phyloP scores from a whole-genome alignment of 306 rosid species.

The Boehmeria nivea region DNA sequence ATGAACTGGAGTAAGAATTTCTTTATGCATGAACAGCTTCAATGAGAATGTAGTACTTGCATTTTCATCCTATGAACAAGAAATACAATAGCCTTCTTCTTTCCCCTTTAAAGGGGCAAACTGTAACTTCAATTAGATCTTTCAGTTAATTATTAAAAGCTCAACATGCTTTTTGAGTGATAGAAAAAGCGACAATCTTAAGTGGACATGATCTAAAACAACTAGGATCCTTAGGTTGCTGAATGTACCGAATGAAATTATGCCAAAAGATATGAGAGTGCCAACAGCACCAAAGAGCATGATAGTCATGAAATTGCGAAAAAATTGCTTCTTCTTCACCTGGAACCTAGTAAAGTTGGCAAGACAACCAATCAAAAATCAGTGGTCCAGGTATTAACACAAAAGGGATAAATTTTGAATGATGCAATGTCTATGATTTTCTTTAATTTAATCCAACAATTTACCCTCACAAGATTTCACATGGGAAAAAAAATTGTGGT shows the following conservation, averaged over 20 bases:
- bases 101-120: too few species aligned
- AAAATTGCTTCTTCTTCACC: slow-evolving; percentile 96
- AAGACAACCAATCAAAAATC: slow-evolving; percentile 13
- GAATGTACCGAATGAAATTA: slow-evolving; percentile 74
- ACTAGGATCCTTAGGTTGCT: neutral
- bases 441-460: too few species aligned
- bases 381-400: slow-evolving; percentile 7
- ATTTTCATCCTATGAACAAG: too few species aligned
- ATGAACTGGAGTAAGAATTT: too few species aligned
- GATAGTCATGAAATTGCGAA: slow-evolving; percentile 83
- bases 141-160: too few species aligned
- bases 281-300: slow-evolving; percentile 91
- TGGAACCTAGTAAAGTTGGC: slow-evolving; percentile 58
- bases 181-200: too few species aligned
- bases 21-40: too few species aligned
- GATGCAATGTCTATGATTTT: neutral
- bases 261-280: slow-evolving; percentile 80
- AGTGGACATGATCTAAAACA: neutral
- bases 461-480: too few species aligned
- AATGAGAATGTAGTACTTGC: too few species aligned
- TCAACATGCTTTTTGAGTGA: neutral
- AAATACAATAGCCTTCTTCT: too few species aligned
- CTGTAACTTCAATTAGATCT: too few species aligned
- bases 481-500: too few species aligned
- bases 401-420: neutral